A percentile compares a stretch with the other conserved stretches of the same genome.
phyloP scores from a whole-genome alignment of 2,329 filamentous ascomycete genomes.

The Rugonectria rugulosa region DNA sequence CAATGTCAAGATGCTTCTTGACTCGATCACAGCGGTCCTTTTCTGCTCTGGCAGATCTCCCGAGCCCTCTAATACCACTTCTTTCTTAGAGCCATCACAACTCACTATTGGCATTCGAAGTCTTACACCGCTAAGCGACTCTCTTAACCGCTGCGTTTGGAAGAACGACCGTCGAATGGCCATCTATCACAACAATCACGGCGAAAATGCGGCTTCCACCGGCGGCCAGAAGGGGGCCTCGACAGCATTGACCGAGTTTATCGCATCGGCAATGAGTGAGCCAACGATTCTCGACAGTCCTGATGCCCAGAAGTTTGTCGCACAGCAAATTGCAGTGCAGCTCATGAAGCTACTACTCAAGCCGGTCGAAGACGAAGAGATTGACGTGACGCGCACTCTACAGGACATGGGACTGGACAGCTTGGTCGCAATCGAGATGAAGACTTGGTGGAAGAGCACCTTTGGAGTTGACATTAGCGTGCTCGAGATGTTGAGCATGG shows the following conservation, averaged over 20 bases:
- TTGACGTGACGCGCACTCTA: slow-evolving; percentile 8
- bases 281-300: not conserved
- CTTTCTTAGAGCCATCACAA: slow-evolving; percentile 1
- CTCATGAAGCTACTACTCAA: slow-evolving; percentile 19
- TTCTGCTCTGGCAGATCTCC: not conserved
- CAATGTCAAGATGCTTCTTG: slow-evolving; percentile 13
- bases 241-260: slow-evolving; percentile 1
- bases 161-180: slow-evolving; percentile 21
- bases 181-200: slow-evolving; percentile 15
- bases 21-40: not conserved
- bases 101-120: slow-evolving; percentile 15
- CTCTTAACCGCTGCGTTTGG: slow-evolving; percentile 17
- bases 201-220: not conserved
- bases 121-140: slow-evolving; percentile 8
- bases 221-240: not conserved
- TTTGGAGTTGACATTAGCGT: slow-evolving; percentile 23
- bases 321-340: slow-evolving; percentile 15
- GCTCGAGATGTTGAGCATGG: slow-evolving; percentile 23
- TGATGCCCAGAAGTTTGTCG: not conserved
- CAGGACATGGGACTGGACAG: slow-evolving; percentile 24
- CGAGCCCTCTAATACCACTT: not conserved
- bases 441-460: slow-evolving; percentile 15
- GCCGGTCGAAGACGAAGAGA: not conserved
- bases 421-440: slow-evolving; percentile 21
- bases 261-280: not conserved